Percentiles rank a stretch among this genome's conserved stretches.
Evolutionary conservation across 495 filamentous ascomycete species (phyloP).

Genomic region (Penicillium canescens): DNA sequence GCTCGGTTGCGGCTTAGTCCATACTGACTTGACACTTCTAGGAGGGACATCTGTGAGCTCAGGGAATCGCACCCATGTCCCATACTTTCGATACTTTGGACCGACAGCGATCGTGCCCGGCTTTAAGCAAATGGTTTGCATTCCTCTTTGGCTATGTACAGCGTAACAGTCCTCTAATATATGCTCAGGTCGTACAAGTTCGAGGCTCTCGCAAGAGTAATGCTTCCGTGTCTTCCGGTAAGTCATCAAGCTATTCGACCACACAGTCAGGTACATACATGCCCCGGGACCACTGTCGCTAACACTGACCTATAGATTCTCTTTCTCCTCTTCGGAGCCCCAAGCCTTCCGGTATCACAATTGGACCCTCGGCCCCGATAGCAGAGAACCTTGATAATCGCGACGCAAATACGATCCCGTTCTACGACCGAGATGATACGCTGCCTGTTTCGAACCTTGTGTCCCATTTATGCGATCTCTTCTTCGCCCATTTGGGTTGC

Average conservation of each 20-base stretch:
- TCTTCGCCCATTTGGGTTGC: conserved; percentile 76
- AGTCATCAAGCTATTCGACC: conserved; percentile 3
- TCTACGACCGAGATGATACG: conserved; percentile 72
- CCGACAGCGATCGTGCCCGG: conserved; percentile 87
- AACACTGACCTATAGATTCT: conserved; percentile 25
- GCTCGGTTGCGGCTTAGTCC: neutral
- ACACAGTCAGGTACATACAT: neutral
- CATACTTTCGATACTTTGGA: conserved; percentile 86
- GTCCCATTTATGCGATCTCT: conserved; percentile 70
- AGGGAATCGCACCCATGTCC: conserved; percentile 62
- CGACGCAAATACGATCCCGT: conserved; percentile 67
- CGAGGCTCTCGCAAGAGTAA: conserved; percentile 53
- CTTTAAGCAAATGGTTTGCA: conserved; percentile 82
- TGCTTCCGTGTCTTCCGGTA: conserved; percentile 50
- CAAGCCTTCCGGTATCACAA: conserved; percentile 23
- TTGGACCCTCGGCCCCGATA: conserved; percentile 26
- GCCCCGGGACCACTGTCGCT: conserved; percentile 1
- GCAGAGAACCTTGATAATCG: conserved; percentile 45
- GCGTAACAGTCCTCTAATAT: conserved; percentile 1
- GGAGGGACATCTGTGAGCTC: conserved; percentile 45
- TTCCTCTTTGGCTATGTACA: neutral
- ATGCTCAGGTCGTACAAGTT: conserved; percentile 59
- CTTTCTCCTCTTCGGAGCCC: conserved; percentile 39
- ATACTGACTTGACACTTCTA: conserved; percentile 22
- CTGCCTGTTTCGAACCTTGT: conserved; percentile 70